These are phyloP conservation scores for Cicer bijugum DNA, from an alignment of 306 rosid genomes.

Conservation along the genomic window DNA sequence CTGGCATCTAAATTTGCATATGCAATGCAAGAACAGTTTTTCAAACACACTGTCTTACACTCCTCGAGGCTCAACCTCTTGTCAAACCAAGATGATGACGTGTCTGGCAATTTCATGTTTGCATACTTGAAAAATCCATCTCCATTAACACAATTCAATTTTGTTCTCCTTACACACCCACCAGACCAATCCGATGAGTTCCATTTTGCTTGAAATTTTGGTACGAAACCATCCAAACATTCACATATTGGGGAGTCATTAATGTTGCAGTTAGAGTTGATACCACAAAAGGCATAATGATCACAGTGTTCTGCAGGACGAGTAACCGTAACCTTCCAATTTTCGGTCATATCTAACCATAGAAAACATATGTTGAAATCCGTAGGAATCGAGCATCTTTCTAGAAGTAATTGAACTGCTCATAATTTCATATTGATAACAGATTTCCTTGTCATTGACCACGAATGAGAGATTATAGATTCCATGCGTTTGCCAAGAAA, in stretches of 20 bases:
- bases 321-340: slow-evolving; percentile 18
- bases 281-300: slow-evolving; percentile 40
- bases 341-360: slow-evolving; percentile 26
- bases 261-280: slow-evolving; percentile 15
- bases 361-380: slow-evolving; percentile 10
- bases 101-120: slow-evolving; percentile 31
- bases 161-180: slow-evolving; percentile 33
- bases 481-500: background rate
- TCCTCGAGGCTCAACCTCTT: slow-evolving; percentile 34
- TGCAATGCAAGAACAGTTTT: slow-evolving; percentile 43
- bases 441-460: slow-evolving; percentile 32
- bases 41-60: slow-evolving; percentile 40
- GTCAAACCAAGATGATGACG: slow-evolving; percentile 39
- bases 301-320: slow-evolving; percentile 19
- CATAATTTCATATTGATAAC: background rate
- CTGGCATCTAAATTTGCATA: slow-evolving; percentile 37
- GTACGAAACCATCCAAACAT: slow-evolving; percentile 38
- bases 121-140: slow-evolving; percentile 9
- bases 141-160: background rate
- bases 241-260: background rate
- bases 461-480: background rate
- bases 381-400: background rate
- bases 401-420: slow-evolving; percentile 11
- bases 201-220: slow-evolving; percentile 37
- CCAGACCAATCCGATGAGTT: slow-evolving; percentile 11